Evolutionary conservation across 192 early-diverging fungal genomes (phyloP).

Genomic region (Chytriomyces hyalinus): DNA sequence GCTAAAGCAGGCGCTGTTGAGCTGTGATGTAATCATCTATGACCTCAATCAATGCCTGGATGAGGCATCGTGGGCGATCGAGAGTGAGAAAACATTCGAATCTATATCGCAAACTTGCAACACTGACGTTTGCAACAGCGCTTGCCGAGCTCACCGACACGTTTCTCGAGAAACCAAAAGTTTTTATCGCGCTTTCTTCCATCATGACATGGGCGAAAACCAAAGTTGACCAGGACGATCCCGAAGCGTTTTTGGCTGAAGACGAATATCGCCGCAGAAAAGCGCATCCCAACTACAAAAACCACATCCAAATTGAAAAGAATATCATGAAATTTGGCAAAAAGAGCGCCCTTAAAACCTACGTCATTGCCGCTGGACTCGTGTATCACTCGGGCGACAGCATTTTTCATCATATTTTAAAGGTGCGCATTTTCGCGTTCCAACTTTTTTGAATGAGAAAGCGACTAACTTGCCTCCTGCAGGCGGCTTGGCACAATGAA

Average conservation of each 20-base stretch:
- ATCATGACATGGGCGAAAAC: slow-evolving; percentile 69
- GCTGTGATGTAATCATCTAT: slow-evolving; percentile 61
- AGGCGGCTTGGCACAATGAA: slow-evolving; percentile 66
- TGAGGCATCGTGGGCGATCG: slow-evolving; percentile 61
- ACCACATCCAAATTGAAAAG: slow-evolving; percentile 60
- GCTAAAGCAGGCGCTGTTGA: slow-evolving; percentile 47
- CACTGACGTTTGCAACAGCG: slow-evolving; percentile 29
- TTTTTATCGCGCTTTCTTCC: slow-evolving; percentile 61
- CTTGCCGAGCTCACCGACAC: slow-evolving; percentile 55
- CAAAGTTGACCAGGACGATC: slow-evolving; percentile 65
- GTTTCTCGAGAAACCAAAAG: slow-evolving; percentile 60
- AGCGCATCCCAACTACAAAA: slow-evolving; percentile 65
- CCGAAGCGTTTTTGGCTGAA: slow-evolving; percentile 59
- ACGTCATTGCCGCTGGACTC: slow-evolving; percentile 60
- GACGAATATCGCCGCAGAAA: slow-evolving; percentile 66
- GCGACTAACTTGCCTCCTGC: slow-evolving; percentile 5
- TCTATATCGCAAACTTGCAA: background rate
- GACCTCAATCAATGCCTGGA: slow-evolving; percentile 59
- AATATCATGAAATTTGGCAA: slow-evolving; percentile 62
- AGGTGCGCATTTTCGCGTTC: slow-evolving; percentile 36
- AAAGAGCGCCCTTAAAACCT: slow-evolving; percentile 57
- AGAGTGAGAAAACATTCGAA: slow-evolving; percentile 39
- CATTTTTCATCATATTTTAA: slow-evolving; percentile 66
- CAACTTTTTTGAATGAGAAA: background rate
- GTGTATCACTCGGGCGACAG: slow-evolving; percentile 62